Conservation (phyloP, 2,329 filamentous ascomycete species). For the Colletotrichum sp. region DNA sequence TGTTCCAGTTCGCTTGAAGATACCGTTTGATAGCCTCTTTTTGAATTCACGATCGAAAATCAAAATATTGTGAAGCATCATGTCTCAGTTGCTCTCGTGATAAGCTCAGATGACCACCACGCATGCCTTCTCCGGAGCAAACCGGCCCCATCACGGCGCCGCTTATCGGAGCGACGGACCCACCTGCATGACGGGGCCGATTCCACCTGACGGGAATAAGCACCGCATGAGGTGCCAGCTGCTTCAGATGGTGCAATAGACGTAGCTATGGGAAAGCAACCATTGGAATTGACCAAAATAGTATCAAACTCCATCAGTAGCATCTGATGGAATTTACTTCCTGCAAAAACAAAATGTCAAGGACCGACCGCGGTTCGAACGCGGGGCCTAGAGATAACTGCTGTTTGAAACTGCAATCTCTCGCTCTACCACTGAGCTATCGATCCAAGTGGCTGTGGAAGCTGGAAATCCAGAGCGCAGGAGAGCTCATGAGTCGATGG, state of each 20-base stretch:
- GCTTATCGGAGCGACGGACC: not conserved
- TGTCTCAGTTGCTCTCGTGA: not conserved
- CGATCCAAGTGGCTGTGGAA: slow-evolving; percentile 1
- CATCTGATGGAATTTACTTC: not conserved
- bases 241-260: not conserved
- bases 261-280: not conserved
- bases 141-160: slow-evolving; percentile 9
- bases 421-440: slow-evolving; percentile 24
- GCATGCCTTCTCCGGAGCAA: not conserved
- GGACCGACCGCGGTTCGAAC: slow-evolving; percentile 23
- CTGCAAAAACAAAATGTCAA: not conserved
- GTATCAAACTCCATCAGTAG: not conserved
- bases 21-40: not conserved
- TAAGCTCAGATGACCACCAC: not conserved
- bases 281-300: no score
- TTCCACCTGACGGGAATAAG: not conserved
- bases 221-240: not conserved
- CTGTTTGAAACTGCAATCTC: slow-evolving; percentile 11
- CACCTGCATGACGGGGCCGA: not conserved
- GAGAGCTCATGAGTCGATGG: not conserved
- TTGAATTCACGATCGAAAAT: not conserved
- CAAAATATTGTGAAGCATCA: not conserved
- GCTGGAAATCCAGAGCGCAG: accelerated
- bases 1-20: not conserved
- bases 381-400: slow-evolving; percentile 20